Base-by-base conservation (phyloP, 176 grass and related monocot genomes). In the Paspalum vaginatum region DNA sequence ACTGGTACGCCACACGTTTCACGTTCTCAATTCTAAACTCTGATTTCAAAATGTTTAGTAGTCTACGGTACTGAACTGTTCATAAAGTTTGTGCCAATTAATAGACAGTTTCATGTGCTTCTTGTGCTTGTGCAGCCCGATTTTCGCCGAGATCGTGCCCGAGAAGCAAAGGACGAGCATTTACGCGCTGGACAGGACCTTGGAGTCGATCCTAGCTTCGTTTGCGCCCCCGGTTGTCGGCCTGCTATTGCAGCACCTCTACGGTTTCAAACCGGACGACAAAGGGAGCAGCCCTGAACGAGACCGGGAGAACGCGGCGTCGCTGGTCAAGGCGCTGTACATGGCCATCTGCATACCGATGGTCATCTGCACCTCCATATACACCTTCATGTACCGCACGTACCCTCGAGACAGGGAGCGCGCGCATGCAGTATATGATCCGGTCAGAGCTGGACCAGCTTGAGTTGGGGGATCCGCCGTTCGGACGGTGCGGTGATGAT, bases 131-230 rank as follows among this genome's bases (percentile, higher is more conserved):
- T 45, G 49, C 82, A 97, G 91, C 42, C 94, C 94, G 9, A 92
- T 97, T 9, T 97, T 97, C 63, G 91, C 94, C 0, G 94, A 97
- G 82, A 97, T 94, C 64, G 94, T 97, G 25, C 91, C 91, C 2
- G 89, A 88, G 79, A 92, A 80, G 54, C 91, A 92, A 37, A 91
- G 91, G 58, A 92, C 94, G 46, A 94, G 91, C 72, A 90, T 97
- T 20, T 97, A 92, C 49, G 94, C 91, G 67, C 72, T 87, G 8
- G 85, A 87, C 62, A 75, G 26, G n/a, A 75, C 85, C 0, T 97
- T 89, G 12, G 94, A 97, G 89, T 91, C 91, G 4, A 80, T 91
- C 39, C 87, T 97, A 5, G 72, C 94, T 0, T 97, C 94, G 43
- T 97, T 97, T 58, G 94, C 94, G 27, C 94, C 91, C 20, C 87